Evolutionary conservation across 306 rosid genomes (phyloP), one percentile per base, ranked within the genome.

Genomic region (Corylus americana): DNA sequence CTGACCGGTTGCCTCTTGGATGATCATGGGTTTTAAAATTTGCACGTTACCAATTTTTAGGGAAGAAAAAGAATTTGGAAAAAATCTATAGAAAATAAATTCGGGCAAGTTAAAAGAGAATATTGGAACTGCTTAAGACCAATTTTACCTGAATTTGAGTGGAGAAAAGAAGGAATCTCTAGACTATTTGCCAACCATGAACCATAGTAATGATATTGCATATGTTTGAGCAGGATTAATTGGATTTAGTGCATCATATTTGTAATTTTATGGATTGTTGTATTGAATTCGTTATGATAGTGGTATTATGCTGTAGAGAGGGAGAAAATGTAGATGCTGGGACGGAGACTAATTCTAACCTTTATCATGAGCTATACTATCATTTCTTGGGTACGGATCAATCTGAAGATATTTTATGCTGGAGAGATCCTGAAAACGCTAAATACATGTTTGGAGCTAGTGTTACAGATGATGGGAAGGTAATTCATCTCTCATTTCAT

Each of bases 391-490:
- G 98, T 14, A 90, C 88, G 0, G 88, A 91, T 86, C 99, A 95
- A 64, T 93, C 94, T 0, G 83, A 90, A 75, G 99, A 95, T 87
- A 79, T 95, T 62, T 84, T 95, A 71, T 91, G 98, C 77, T 95
- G 98, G 98, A 91, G 74, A 81, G 99, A 95, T 81, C 62, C 85
- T 77, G 92, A 93, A 22, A 90, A 91, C 79, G 97, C 99, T 12
- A 90, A 89, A 81, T 84, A 88, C 88, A 3, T 55, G 87, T 95
- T 95, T 81, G 85, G 59, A 48, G 91, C 80, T 4, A 51, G 67
- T 76, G 92, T 93, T 79, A 95, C 98, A 7, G 87, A 88, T 1
- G 99, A 95, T 68, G 98, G 98, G 67, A 95, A 89, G 97, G 98
- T 92, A 83, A 14, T 39, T 42, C 62, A 17, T 27, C 35, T 39